Conservation (phyloP, 1,139 yeast species). For the Kluyveromyces sp. region DNA sequence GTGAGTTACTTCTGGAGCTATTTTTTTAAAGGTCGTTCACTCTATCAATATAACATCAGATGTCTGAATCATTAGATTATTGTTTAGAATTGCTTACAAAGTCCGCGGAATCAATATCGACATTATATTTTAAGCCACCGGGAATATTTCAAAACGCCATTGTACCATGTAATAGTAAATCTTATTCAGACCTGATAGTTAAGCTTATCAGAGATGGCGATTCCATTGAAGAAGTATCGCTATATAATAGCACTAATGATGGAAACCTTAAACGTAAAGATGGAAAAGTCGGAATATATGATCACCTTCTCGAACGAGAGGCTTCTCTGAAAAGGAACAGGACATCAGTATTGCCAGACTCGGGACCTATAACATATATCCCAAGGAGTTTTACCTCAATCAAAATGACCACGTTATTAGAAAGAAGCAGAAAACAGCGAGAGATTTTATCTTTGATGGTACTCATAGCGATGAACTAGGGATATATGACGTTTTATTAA, state of each 20-base stretch:
- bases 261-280: conserved; percentile 26
- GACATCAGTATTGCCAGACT: conserved; percentile 20
- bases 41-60: conserved; percentile 1
- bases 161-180: conserved; percentile 15
- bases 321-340: conserved; percentile 21
- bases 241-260: conserved; percentile 20
- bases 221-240: conserved; percentile 23
- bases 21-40: no score
- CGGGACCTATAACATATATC: conserved; percentile 25
- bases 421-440: conserved; percentile 13
- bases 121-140: conserved; percentile 29
- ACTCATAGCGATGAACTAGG: conserved; percentile 11
- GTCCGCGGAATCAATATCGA: conserved; percentile 23
- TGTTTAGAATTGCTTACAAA: conserved; percentile 23
- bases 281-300: conserved; percentile 27
- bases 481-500: conserved; percentile 16
- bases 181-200: conserved; percentile 18
- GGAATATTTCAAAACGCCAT: conserved; percentile 31
- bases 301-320: conserved; percentile 22
- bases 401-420: conserved; percentile 22
- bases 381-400: conserved; percentile 26
- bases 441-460: conserved; percentile 16
- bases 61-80: conserved; percentile 22
- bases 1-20: no score
- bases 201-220: conserved; percentile 26